A percentile compares a stretch with the other conserved stretches of the same genome.
Evolutionary conservation across 2,329 filamentous ascomycete species (phyloP).

Genomic region (Meredithiella fracta): DNA sequence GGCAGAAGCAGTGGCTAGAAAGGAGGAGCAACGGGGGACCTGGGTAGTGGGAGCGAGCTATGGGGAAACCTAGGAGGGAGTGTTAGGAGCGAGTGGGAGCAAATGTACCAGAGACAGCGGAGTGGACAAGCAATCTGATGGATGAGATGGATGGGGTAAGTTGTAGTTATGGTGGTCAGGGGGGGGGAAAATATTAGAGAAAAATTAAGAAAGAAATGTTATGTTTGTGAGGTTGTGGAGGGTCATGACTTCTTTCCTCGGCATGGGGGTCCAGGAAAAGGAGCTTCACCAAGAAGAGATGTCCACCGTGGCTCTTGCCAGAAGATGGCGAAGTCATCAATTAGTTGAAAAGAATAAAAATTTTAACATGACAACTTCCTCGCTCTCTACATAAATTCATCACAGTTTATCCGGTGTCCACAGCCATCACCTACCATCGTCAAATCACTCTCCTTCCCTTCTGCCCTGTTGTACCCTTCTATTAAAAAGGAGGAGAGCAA

Average conservation of each 20-base stretch:
- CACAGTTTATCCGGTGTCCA: too few relatives aligned
- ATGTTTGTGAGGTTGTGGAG: background rate
- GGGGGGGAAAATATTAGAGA: background rate
- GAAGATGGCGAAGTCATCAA: background rate
- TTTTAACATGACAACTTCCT: background rate
- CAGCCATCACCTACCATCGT: too few relatives aligned
- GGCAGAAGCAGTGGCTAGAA: background rate
- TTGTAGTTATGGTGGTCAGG: conserved; percentile 1
- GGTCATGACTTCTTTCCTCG: background rate
- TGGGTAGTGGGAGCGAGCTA: too few relatives aligned
- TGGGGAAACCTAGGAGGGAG: too few relatives aligned
- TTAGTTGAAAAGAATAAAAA: background rate
- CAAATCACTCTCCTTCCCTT: too few relatives aligned
- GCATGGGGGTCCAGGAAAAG: background rate
- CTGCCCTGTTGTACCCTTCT: too few relatives aligned
- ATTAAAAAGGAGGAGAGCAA: too few relatives aligned
- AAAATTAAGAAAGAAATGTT: background rate
- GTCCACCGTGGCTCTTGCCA: background rate
- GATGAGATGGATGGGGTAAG: background rate
- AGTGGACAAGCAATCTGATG: background rate
- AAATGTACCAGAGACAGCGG: background rate
- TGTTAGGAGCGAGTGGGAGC: background rate
- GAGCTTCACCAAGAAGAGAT: background rate
- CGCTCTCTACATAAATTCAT: too few relatives aligned
- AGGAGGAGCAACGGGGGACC: background rate